Conservation (phyloP, 768 basidiomycete species). For the Harrya chromipes region DNA sequence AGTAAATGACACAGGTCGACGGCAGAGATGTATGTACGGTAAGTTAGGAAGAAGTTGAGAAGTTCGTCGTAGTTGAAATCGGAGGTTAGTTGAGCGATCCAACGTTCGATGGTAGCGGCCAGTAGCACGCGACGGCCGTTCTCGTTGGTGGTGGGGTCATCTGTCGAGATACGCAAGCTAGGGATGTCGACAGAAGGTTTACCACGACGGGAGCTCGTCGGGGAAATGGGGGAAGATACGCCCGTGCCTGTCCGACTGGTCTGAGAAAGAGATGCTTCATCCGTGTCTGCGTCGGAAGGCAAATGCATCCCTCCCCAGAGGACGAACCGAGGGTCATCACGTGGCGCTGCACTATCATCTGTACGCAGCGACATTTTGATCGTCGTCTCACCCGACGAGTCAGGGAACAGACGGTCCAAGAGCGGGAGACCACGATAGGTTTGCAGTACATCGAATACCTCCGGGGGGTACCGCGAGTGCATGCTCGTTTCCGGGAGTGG, state of each 20-base stretch:
- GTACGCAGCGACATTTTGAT: constrained; percentile 67
- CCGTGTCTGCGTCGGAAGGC: constrained; percentile 31
- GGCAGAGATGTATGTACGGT: constrained; percentile 78
- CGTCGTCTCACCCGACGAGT: constrained; percentile 58
- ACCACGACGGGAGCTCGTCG: constrained; percentile 34
- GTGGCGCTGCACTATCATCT: constrained; percentile 68
- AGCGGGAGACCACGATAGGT: constrained; percentile 75
- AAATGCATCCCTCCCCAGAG: constrained; percentile 72
- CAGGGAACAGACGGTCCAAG: constrained; percentile 61
- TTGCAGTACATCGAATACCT: constrained; percentile 79
- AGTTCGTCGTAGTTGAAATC: constrained; percentile 85
- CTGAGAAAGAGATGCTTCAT: constrained; percentile 39
- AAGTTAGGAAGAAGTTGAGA: constrained; percentile 89
- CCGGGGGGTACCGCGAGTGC: constrained; percentile 64
- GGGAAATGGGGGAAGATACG: constrained; percentile 33
- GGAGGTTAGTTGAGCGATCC: constrained; percentile 89
- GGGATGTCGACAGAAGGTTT: constrained; percentile 28
- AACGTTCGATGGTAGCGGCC: constrained; percentile 89
- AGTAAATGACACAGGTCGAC: constrained; percentile 79
- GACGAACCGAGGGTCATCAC: constrained; percentile 88
- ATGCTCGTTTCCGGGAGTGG: constrained; percentile 48
- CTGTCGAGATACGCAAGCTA: constrained; percentile 22
- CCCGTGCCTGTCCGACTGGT: constrained; percentile 33
- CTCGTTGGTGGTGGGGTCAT: constrained; percentile 29
- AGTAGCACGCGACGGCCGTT: constrained; percentile 50